These are phyloP conservation scores for Primulina huaijiensis DNA, from an alignment of 257 asterid species.

Conservation along the genomic window DNA sequence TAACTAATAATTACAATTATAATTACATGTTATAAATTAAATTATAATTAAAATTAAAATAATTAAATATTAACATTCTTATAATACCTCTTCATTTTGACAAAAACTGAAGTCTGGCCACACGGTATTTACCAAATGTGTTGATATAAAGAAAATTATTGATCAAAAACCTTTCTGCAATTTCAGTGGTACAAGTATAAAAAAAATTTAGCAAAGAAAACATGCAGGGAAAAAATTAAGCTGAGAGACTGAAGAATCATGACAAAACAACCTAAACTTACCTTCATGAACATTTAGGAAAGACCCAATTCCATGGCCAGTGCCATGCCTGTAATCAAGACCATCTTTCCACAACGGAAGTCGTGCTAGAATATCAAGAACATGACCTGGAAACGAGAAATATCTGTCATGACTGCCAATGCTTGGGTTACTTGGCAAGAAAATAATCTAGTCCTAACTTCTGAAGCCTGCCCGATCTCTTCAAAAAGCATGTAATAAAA, in stretches of 20 bases:
- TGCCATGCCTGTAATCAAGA: conserved; percentile 96
- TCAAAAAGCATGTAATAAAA: conserved; percentile 1
- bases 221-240: neutral
- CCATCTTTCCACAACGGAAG: conserved; percentile 89
- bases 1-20: no score
- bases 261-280: conserved; percentile 23
- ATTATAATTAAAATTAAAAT: no score
- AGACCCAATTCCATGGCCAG: conserved; percentile 97
- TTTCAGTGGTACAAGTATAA: neutral
- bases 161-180: neutral
- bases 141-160: neutral
- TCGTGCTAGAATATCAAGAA: conserved; percentile 86
- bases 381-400: conserved; percentile 54
- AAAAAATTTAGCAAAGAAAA: neutral
- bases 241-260: neutral
- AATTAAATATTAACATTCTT: no score
- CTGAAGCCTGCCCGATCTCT: conserved; percentile 14
- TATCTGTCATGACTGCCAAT: conserved; percentile 22
- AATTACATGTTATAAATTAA: no score
- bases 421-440: conserved; percentile 12
- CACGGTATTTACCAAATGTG: neutral
- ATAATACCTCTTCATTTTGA: neutral
- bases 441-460: conserved; percentile 13
- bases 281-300: conserved; percentile 97
- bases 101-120: neutral